phyloP scores from a whole-genome alignment of 345 rosid species.

The Crucihimalaya himalaica region DNA sequence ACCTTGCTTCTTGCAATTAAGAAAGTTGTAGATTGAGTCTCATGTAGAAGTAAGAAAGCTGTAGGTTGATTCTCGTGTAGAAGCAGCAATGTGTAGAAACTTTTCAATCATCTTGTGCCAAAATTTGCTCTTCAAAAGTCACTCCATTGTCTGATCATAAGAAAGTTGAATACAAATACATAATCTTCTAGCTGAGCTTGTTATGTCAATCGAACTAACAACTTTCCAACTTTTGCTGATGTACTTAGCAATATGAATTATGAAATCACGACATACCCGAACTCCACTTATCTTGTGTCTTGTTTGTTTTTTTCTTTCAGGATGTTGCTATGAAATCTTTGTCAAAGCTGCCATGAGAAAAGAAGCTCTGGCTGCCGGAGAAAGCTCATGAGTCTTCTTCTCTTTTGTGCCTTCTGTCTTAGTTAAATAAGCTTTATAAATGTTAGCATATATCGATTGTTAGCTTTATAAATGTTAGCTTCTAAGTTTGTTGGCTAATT shows the following conservation, averaged over 20 bases:
- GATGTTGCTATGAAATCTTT: constrained; percentile 85
- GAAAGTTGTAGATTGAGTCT: too few species aligned
- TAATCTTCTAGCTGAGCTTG: not conserved
- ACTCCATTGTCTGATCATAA: not conserved
- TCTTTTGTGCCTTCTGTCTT: constrained; percentile 30
- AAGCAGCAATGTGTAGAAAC: too few species aligned
- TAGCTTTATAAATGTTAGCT: too few species aligned
- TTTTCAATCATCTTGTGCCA: not conserved
- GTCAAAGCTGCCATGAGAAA: constrained; percentile 67
- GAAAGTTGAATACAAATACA: not conserved
- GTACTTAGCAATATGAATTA: not conserved
- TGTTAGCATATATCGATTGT: too few species aligned
- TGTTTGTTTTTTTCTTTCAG: constrained; percentile 36
- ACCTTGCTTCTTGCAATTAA: not conserved
- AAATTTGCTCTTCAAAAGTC: not conserved
- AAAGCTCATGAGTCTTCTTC: constrained; percentile 41
- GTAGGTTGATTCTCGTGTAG: not conserved
- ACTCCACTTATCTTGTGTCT: not conserved
- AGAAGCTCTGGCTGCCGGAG: constrained; percentile 58
- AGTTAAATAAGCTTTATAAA: too few species aligned
- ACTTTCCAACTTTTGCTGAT: not conserved
- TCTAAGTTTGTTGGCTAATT: too few species aligned
- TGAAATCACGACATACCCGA: not conserved
- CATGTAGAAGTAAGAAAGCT: not conserved
- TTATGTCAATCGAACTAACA: not conserved